A percentile compares a stretch with the other conserved stretches of the same genome.
These are phyloP conservation scores for Beauveria caledonica DNA, from an alignment of 2,329 filamentous ascomycete species.

Conservation along the genomic window DNA sequence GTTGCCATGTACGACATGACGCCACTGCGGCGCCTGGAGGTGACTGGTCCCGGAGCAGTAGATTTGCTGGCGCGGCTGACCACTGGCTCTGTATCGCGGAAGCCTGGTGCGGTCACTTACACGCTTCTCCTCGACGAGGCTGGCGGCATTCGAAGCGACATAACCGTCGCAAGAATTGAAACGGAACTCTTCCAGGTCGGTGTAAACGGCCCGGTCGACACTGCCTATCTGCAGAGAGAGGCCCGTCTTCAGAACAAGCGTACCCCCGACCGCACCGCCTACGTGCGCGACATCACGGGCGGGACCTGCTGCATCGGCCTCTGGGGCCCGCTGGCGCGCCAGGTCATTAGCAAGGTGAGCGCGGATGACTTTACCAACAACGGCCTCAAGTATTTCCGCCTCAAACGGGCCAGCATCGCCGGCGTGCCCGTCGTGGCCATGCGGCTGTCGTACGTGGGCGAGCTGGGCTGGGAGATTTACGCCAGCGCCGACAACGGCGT, in stretches of 20 bases:
- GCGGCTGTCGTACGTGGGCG: conserved; percentile 52
- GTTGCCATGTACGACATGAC: conserved; percentile 58
- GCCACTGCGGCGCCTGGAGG: conserved; percentile 47
- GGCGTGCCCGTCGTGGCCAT: conserved; percentile 49
- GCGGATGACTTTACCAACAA: conserved; percentile 37
- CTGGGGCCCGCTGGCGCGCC: conserved; percentile 49
- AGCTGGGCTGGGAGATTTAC: conserved; percentile 55
- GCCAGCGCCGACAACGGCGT: conserved; percentile 50
- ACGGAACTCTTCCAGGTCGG: conserved; percentile 45
- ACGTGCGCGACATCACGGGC: conserved; percentile 51
- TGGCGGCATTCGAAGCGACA: conserved; percentile 47
- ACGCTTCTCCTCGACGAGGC: conserved; percentile 45
- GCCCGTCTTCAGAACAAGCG: conserved; percentile 38
- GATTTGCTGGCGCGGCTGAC: conserved; percentile 46
- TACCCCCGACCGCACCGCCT: conserved; percentile 33
- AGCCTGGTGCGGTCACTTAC: conserved; percentile 44
- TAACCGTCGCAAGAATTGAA: conserved; percentile 45
- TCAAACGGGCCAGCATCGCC: conserved; percentile 39
- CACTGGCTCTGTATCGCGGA: conserved; percentile 39
- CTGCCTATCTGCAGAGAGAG: conserved; percentile 45
- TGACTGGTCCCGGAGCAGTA: conserved; percentile 48
- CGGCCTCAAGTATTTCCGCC: conserved; percentile 40
- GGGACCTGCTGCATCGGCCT: conserved; percentile 53
- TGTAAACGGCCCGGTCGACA: conserved; percentile 46
- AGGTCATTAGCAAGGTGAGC: conserved; percentile 39